phyloP scores from a whole-genome alignment of 345 rosid species.

The Rhodamnia argentea region DNA sequence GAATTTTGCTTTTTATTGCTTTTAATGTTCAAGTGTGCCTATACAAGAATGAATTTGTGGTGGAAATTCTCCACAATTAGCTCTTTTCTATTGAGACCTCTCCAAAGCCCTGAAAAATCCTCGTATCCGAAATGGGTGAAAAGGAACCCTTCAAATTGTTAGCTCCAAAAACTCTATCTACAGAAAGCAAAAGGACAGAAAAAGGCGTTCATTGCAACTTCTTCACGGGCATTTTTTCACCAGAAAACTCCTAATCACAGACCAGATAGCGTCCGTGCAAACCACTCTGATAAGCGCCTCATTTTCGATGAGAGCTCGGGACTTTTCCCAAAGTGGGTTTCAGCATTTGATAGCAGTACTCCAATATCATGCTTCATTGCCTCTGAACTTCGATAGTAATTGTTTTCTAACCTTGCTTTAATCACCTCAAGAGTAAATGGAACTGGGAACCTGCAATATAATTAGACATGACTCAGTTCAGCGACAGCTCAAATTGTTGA shows the following conservation, averaged over 20 bases:
- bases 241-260: constrained; percentile 16
- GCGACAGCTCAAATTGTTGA: neutral
- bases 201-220: neutral
- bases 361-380: constrained; percentile 65
- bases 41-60: constrained; percentile 29
- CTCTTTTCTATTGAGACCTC: constrained; percentile 5
- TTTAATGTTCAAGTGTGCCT: constrained; percentile 4
- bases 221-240: neutral
- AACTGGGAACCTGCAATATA: constrained; percentile 66
- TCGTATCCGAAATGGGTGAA: neutral
- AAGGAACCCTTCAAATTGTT: constrained; percentile 2
- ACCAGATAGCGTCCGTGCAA: constrained; percentile 30
- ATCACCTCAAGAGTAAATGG: constrained; percentile 71
- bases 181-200: constrained; percentile 6
- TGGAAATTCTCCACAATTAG: constrained; percentile 19
- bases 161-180: constrained; percentile 20
- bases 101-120: neutral
- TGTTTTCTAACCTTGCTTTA: constrained; percentile 64
- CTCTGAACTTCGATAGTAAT: constrained; percentile 70
- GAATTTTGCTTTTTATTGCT: neutral
- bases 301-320: constrained; percentile 45
- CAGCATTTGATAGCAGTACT: constrained; percentile 65
- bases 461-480: neutral
- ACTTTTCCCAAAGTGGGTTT: constrained; percentile 46
- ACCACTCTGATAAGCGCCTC: constrained; percentile 48